Evolutionary conservation across 768 basidiomycete species (phyloP).

Genomic region (Boletus eberwhitei): DNA sequence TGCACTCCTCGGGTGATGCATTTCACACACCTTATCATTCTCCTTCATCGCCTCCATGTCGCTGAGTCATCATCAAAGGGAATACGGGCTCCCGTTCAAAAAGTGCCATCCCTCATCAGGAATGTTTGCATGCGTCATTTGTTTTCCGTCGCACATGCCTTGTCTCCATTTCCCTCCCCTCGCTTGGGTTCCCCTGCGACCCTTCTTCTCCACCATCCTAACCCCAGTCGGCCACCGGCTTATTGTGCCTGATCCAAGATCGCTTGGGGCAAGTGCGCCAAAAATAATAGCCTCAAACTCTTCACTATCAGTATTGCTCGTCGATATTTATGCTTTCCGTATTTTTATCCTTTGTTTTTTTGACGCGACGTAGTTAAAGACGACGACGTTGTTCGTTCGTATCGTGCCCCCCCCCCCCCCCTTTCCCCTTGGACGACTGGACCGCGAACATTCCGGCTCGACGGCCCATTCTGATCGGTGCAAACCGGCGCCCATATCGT

Average conservation of each 20-base stretch:
- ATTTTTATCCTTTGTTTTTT: constrained; percentile 21
- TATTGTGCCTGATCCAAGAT: constrained; percentile 30
- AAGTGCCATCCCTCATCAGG: constrained; percentile 11
- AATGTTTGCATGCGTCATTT: background rate
- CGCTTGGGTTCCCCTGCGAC: background rate
- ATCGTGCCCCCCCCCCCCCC: background rate
- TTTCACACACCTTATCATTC: constrained; percentile 14
- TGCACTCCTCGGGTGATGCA: constrained; percentile 19
- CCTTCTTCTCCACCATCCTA: constrained; percentile 18
- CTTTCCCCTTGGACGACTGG: background rate
- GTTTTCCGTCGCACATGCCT: constrained; percentile 1
- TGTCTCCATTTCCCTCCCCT: background rate
- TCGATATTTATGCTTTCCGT: constrained; percentile 22
- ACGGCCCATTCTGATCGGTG: background rate
- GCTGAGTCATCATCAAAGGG: constrained; percentile 12
- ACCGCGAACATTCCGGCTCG: background rate
- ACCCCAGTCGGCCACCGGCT: constrained; percentile 2
- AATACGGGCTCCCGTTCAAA: constrained; percentile 21
- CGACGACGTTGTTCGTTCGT: background rate
- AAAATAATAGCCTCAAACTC: constrained; percentile 32
- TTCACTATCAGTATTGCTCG: background rate
- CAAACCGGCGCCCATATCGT: constrained; percentile 6
- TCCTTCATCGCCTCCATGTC: background rate
- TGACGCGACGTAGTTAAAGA: background rate
- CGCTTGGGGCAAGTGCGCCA: constrained; percentile 17